A percentile compares a stretch with the other conserved stretches of the same genome.
Evolutionary conservation across 1,139 yeast species (phyloP).

Genomic region (Yamadazyma aaseri): DNA sequence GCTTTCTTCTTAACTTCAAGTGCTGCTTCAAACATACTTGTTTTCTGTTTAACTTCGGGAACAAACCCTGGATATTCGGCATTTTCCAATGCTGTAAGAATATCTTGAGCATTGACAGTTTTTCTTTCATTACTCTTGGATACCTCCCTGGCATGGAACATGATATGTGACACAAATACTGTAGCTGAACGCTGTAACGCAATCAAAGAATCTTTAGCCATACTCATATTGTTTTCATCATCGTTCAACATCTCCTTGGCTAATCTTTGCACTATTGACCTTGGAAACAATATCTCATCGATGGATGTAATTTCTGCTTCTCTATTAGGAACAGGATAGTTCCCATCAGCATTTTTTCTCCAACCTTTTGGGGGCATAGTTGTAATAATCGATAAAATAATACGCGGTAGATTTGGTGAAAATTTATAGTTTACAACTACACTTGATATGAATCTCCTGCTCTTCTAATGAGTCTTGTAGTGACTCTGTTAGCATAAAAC

Average conservation of each 20-base stretch:
- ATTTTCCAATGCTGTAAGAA: slow-evolving; percentile 55
- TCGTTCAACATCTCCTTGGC: slow-evolving; percentile 48
- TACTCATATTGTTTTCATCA: slow-evolving; percentile 34
- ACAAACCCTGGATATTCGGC: slow-evolving; percentile 56
- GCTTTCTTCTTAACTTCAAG: slow-evolving; percentile 39
- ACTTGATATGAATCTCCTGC: too few relatives aligned
- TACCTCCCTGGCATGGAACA: slow-evolving; percentile 59
- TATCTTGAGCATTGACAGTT: slow-evolving; percentile 65
- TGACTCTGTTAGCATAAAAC: too few relatives aligned
- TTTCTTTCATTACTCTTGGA: slow-evolving; percentile 55
- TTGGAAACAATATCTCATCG: slow-evolving; percentile 69
- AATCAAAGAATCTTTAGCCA: slow-evolving; percentile 62
- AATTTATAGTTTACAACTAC: too few relatives aligned
- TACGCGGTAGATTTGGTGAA: too few relatives aligned
- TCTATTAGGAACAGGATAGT: slow-evolving; percentile 51
- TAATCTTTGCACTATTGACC: slow-evolving; percentile 56
- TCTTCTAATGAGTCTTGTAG: too few relatives aligned
- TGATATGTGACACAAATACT: slow-evolving; percentile 65
- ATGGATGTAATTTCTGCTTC: slow-evolving; percentile 61
- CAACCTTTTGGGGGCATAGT: slow-evolving; percentile 80
- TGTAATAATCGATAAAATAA: slow-evolving; percentile 3
- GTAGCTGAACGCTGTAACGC: slow-evolving; percentile 74
- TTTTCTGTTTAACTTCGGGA: slow-evolving; percentile 52
- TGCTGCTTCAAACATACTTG: slow-evolving; percentile 41
- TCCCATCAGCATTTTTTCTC: slow-evolving; percentile 74